phyloP scores from a whole-genome alignment of 768 basidiomycete genomes.

The Kockovaella imperatae region DNA sequence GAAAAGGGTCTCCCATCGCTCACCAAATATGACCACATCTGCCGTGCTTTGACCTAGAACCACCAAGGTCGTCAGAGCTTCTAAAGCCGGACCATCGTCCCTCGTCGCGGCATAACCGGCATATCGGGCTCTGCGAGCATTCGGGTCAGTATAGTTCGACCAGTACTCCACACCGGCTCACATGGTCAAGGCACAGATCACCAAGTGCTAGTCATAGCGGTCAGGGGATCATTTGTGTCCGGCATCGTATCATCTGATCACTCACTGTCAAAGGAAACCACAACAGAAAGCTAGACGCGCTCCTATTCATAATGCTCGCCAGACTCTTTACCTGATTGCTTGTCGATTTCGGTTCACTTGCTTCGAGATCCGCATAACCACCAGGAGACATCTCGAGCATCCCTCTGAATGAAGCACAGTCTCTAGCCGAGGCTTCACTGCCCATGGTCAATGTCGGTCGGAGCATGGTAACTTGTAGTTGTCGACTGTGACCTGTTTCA shows the following conservation, averaged over 20 bases:
- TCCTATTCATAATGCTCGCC: constrained; percentile 16
- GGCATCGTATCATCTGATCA: not conserved
- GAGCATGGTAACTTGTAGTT: not conserved
- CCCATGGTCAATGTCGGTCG: not conserved
- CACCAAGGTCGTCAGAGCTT: constrained; percentile 8
- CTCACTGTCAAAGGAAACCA: constrained; percentile 21
- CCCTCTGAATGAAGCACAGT: not conserved
- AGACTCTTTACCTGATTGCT: constrained; percentile 10
- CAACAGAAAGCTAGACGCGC: constrained; percentile 9
- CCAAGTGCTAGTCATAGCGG: constrained; percentile 7
- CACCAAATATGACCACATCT: constrained; percentile 18
- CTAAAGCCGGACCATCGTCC: constrained; percentile 3
- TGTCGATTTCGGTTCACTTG: not conserved
- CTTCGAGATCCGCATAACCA: not conserved
- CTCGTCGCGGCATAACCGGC: constrained; percentile 1
- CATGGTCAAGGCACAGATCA: constrained; percentile 15
- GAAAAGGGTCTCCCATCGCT: too few relatives aligned
- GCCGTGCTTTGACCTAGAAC: constrained; percentile 12
- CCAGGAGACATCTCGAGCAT: constrained; percentile 4
- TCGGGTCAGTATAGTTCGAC: not conserved
- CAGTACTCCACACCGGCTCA: not conserved
- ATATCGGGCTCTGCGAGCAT: constrained; percentile 4
- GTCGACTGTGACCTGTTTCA: not conserved
- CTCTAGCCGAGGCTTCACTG: not conserved
- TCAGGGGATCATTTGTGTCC: not conserved